Conservation (phyloP, 2,329 filamentous ascomycete species). For the Aspergillus fischeri region DNA sequence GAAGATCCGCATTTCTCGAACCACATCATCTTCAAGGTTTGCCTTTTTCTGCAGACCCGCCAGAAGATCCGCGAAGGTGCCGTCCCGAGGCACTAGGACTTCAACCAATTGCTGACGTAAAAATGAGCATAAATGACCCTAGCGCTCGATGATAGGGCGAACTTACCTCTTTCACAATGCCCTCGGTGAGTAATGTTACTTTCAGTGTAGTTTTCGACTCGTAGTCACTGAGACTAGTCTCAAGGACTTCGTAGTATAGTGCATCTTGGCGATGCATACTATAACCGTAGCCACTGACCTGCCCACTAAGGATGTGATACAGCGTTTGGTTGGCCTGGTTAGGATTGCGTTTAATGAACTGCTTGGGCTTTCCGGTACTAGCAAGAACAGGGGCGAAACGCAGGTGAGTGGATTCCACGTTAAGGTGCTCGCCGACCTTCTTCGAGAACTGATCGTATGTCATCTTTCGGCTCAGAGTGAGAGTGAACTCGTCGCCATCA, state of each 20-base stretch:
- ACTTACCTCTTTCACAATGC: conserved; percentile 80
- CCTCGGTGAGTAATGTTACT: conserved; percentile 80
- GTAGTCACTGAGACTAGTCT: conserved; percentile 88
- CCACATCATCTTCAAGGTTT: conserved; percentile 70
- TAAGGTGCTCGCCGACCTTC: conserved; percentile 74
- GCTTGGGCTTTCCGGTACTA: conserved; percentile 71
- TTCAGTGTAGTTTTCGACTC: conserved; percentile 89
- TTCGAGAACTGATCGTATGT: conserved; percentile 82
- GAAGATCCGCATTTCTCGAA: conserved; percentile 71
- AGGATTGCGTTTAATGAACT: conserved; percentile 68
- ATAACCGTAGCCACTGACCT: conserved; percentile 67
- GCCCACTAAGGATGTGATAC: conserved; percentile 70
- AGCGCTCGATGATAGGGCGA: not conserved
- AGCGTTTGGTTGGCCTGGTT: conserved; percentile 68
- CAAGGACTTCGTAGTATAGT: conserved; percentile 87
- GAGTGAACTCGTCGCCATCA: conserved; percentile 63
- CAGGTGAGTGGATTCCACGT: conserved; percentile 77
- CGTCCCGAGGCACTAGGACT: conserved; percentile 81
- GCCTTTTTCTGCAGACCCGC: conserved; percentile 74
- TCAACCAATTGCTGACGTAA: conserved; percentile 65
- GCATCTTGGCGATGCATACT: conserved; percentile 67
- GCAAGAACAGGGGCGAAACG: conserved; percentile 85
- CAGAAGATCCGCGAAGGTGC: conserved; percentile 73
- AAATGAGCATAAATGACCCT: conserved; percentile 11
- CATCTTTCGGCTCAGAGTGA: conserved; percentile 82